Evolutionary conservation across 768 basidiomycete genomes (phyloP), one percentile per base, ranked within the genome.

Genomic region (Collybia nuda): DNA sequence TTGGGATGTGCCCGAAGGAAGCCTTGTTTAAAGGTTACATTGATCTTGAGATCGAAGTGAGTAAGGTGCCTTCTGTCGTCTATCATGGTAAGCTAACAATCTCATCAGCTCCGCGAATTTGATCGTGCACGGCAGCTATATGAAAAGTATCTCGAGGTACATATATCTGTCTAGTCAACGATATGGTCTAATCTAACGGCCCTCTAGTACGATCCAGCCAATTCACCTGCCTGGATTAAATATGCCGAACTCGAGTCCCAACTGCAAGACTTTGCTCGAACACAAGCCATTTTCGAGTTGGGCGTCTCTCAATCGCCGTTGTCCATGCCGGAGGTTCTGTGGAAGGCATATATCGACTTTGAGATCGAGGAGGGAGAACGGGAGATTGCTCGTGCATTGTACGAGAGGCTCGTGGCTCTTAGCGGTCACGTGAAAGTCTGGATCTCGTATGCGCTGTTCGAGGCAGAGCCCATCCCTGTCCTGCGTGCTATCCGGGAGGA

Each of bases 381-480:
- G 36, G 90, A 90, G 50, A 79, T 82, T 14, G 88, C 90, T 1
- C 77, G 96, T n/a, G 76, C 78, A 5, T 65, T 98, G 36, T 98
- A 97, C 65, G 95, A 98, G 70, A 82, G 94, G 17, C 79, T 98
- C 17, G 77, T 97, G 42, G 71, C 81, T 26, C 75, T 89, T 43
- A 96, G 93, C 56, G 91, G 91, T 3, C 95, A 98, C 64, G 89
- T 93, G 70, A 98, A 98, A 70, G 93, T 96, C 17, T 98, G 94
- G 93, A 91, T 97, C 48, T 86, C 93, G 47, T 98, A 88, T 67
- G 96, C 96, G 0, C 78, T 88, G 58, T 97, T 98, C 59, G 96
- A 98, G 68, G 88, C 84, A 5, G 87, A 88, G 59, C 73, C 82
- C 5, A 86, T 90, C 39, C 84, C 84, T 4, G 58, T 86, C 5